phyloP scores from a whole-genome alignment of 169 alveolate species.

The Miamiensis avidus region DNA sequence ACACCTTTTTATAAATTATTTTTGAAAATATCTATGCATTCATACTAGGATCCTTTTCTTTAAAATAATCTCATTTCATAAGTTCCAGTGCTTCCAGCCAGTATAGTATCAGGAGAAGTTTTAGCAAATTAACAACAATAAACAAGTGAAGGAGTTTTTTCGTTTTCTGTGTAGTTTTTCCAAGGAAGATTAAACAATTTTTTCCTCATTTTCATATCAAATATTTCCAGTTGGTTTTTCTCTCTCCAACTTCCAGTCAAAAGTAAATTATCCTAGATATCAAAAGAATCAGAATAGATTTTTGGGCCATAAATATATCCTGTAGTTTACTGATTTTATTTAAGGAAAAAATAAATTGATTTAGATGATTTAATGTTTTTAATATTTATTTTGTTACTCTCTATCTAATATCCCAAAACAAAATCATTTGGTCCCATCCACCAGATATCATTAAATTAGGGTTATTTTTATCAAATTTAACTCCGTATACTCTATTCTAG shows the following conservation, averaged over 20 bases:
- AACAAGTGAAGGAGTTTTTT: background rate
- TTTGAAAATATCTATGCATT: conserved; percentile 12
- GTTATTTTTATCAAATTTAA: conserved; percentile 68
- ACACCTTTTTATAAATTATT: conserved; percentile 4
- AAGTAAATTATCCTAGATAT: conserved; percentile 70
- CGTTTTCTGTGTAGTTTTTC: conserved; percentile 24
- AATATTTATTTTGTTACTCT: conserved; percentile 39
- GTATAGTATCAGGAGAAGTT: background rate
- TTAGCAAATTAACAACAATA: conserved; percentile 23
- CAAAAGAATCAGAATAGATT: conserved; percentile 80
- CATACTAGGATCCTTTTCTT: background rate
- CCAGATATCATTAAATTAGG: conserved; percentile 69
- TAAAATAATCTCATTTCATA: conserved; percentile 11
- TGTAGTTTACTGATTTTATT: background rate
- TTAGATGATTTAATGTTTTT: background rate
- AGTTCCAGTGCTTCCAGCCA: conserved; percentile 26
- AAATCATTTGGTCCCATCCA: conserved; percentile 84
- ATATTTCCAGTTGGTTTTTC: conserved; percentile 73
- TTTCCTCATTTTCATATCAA: conserved; percentile 76
- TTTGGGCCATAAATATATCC: conserved; percentile 78
- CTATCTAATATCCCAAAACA: conserved; percentile 77
- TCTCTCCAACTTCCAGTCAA: conserved; percentile 80
- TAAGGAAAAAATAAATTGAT: too few relatives aligned
- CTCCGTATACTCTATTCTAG: conserved; percentile 78
- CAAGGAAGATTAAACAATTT: conserved; percentile 60